Conservation (phyloP, 2,329 filamentous ascomycete species). For the Verticillium isaacii region DNA sequence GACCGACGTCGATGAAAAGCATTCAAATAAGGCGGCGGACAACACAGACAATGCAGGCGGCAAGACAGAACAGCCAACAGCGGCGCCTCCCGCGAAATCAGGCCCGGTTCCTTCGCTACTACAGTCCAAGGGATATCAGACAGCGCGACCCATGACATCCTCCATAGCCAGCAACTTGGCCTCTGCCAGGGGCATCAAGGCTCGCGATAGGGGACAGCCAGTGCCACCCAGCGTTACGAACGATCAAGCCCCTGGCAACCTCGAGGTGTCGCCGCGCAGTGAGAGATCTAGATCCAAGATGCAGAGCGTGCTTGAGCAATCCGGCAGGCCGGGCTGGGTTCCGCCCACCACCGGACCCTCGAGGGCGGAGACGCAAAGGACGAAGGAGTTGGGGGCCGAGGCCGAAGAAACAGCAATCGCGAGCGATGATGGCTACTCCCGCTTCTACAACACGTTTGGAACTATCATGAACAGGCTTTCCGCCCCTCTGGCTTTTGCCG, state of each 20-base stretch:
- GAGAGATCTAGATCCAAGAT: conserved; percentile 48
- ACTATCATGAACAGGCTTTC: conserved; percentile 84
- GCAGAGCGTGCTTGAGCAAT: conserved; percentile 50
- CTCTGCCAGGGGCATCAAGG: conserved; percentile 74
- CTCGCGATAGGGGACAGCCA: conserved; percentile 60
- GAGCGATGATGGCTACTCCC: conserved; percentile 75
- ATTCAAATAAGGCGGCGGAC: conserved; percentile 11
- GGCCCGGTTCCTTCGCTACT: conserved; percentile 22
- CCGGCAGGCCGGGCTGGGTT: conserved; percentile 49
- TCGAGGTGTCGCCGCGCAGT: conserved; percentile 52
- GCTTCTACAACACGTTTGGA: conserved; percentile 90
- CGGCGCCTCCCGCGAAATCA: conserved; percentile 17
- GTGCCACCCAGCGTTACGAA: conserved; percentile 69
- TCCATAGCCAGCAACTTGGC: conserved; percentile 88
- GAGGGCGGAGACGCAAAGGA: conserved; percentile 16
- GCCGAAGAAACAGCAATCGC: conserved; percentile 18
- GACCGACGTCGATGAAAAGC: conserved; percentile 30
- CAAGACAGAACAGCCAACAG: conserved; percentile 11
- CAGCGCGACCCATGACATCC: conserved; percentile 66
- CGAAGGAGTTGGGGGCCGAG: conserved; percentile 18
- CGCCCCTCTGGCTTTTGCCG: conserved; percentile 87
- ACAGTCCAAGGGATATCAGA: conserved; percentile 40
- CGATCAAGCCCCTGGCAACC: conserved; percentile 66
- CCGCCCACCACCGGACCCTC: conserved; percentile 31
- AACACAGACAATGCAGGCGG: conserved; percentile 4